phyloP scores from a whole-genome alignment of 169 alveolate species.

The Theileria annulata region DNA sequence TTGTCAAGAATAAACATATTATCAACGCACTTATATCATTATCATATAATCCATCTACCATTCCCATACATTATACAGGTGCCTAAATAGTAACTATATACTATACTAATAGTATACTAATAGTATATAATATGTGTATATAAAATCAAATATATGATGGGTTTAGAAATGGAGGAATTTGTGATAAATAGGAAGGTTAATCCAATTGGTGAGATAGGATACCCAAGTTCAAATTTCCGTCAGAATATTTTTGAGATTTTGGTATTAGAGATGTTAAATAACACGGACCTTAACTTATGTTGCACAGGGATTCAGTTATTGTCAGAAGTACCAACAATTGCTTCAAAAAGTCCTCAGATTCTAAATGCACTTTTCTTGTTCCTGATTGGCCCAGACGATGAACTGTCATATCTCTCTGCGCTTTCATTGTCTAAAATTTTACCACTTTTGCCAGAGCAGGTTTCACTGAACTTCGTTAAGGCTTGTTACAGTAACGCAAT shows the following conservation, averaged over 20 bases:
- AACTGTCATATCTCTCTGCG: slow-evolving; percentile 32
- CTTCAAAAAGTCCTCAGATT: slow-evolving; percentile 48
- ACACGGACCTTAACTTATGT: slow-evolving; percentile 36
- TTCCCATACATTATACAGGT: not conserved
- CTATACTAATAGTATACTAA: no score
- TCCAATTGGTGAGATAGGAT: slow-evolving; percentile 33
- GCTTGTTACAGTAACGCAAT: slow-evolving; percentile 36
- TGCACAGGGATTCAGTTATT: slow-evolving; percentile 37
- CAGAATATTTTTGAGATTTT: slow-evolving; percentile 39
- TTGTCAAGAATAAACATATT: slow-evolving; percentile 40
- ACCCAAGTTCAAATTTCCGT: slow-evolving; percentile 26
- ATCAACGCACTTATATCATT: slow-evolving; percentile 33
- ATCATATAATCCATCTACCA: slow-evolving; percentile 17
- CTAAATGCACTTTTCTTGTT: slow-evolving; percentile 26
- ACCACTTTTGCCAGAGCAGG: slow-evolving; percentile 13
- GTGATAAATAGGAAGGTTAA: not conserved
- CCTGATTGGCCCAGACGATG: slow-evolving; percentile 41
- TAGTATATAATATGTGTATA: not conserved
- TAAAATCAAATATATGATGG: no score
- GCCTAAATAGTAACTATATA: not conserved
- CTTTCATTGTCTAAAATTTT: slow-evolving; percentile 10
- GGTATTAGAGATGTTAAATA: slow-evolving; percentile 30
- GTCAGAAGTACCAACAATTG: slow-evolving; percentile 38
- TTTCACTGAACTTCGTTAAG: slow-evolving; percentile 24
- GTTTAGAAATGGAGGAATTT: not conserved